Evolutionary conservation across 768 basidiomycete species (phyloP).

Genomic region (Lactarius vividus): DNA sequence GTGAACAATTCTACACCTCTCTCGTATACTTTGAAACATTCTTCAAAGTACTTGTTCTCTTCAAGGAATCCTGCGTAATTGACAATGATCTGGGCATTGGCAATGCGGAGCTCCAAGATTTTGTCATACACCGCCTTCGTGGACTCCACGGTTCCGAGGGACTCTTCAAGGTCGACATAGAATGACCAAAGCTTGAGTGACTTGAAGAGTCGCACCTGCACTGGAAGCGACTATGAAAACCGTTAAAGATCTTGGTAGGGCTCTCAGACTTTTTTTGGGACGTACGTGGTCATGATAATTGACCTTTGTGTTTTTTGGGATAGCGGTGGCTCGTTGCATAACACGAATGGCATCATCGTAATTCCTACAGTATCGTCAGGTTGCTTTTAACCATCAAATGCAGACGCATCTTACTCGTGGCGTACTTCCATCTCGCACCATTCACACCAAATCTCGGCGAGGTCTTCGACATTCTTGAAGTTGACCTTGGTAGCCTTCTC

Average conservation of each 20-base stretch:
- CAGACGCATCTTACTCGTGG: conserved; percentile 67
- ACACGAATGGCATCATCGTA: conserved; percentile 94
- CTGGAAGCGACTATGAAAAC: conserved; percentile 61
- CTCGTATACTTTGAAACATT: conserved; percentile 99
- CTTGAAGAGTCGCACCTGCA: conserved; percentile 92
- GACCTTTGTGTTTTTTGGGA: conserved; percentile 86
- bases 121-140: conserved; percentile 94
- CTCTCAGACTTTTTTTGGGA: conserved; percentile 20
- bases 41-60: conserved; percentile 97
- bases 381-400: conserved; percentile 24
- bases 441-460: conserved; percentile 99
- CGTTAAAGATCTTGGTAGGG: conserved; percentile 8
- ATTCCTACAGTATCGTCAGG: conserved; percentile 53
- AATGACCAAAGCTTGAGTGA: conserved; percentile 99
- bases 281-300: conserved; percentile 94
- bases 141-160: conserved; percentile 89
- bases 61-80: conserved; percentile 97
- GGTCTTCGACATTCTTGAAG: conserved; percentile 94
- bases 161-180: conserved; percentile 96
- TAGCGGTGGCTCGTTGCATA: conserved; percentile 93
- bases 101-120: conserved; percentile 93
- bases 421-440: conserved; percentile 99
- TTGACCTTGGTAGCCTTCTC: conserved; percentile 91
- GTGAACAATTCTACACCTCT: conserved; percentile 97
- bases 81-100: conserved; percentile 96